Evolutionary conservation across 2,329 filamentous ascomycete genomes (phyloP).

Genomic region (Camptophora hylomeconis): DNA sequence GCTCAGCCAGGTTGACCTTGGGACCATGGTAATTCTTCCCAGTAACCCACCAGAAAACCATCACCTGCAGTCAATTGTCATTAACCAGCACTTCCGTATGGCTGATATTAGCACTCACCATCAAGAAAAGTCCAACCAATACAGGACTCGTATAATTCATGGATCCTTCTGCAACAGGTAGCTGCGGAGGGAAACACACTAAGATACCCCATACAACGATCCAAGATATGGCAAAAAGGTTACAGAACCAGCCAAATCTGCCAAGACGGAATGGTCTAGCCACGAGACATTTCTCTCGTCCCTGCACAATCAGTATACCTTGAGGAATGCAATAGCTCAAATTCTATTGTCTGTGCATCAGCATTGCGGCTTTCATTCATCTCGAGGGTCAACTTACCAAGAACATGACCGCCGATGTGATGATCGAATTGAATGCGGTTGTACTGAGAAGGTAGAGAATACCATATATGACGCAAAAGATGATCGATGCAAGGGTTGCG

Average conservation of each 20-base stretch:
- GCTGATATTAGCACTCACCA: no score
- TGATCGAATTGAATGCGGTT: slow-evolving; percentile 26
- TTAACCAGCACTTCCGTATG: no score
- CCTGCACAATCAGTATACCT: slow-evolving; percentile 28
- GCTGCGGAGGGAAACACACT: slow-evolving; percentile 4
- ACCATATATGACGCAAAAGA: slow-evolving; percentile 23
- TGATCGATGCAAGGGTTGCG: slow-evolving; percentile 23
- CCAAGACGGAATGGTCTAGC: slow-evolving; percentile 4
- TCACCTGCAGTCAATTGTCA: no score
- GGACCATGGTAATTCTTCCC: no score
- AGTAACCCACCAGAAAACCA: no score
- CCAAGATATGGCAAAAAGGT: slow-evolving; percentile 3
- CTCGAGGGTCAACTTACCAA: no score
- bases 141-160: slow-evolving; percentile 6
- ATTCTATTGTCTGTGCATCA: no score
- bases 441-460: slow-evolving; percentile 27
- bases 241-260: slow-evolving; percentile 2
- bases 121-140: slow-evolving; percentile 1
- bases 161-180: background rate
- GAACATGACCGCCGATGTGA: slow-evolving; percentile 17
- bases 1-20: no score
- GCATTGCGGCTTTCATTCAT: no score
- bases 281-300: slow-evolving; percentile 17
- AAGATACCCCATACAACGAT: slow-evolving; percentile 2
- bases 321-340: slow-evolving; percentile 19